A percentile compares a stretch with the other conserved stretches of the same genome.
These are phyloP conservation scores for Spizellomyces sp. DNA, from an alignment of 192 early-diverging fungal genomes.

Conservation along the genomic window DNA sequence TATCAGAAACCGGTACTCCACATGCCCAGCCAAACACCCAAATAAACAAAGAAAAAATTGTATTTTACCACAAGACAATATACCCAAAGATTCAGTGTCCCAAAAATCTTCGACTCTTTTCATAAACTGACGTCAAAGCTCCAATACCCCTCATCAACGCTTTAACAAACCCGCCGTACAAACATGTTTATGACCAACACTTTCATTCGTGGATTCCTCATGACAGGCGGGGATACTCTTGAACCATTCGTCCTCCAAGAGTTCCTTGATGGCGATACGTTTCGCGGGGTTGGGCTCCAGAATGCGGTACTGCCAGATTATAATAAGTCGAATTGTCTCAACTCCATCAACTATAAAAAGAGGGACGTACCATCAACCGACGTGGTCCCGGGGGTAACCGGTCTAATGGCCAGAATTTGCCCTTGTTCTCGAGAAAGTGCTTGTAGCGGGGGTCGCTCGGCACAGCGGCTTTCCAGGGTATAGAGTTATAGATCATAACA, in stretches of 20 bases:
- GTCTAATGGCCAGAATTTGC: constrained; percentile 74
- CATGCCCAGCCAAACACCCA: no score
- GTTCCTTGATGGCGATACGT: constrained; percentile 68
- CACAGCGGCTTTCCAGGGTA: constrained; percentile 54
- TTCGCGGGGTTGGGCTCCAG: constrained; percentile 76
- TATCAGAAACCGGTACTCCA: no score
- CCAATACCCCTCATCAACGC: no score
- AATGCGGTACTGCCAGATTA: constrained; percentile 54
- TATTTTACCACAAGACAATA: no score
- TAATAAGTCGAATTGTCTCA: not conserved
- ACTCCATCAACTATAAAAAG: no score
- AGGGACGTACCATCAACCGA: constrained; percentile 54
- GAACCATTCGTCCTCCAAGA: constrained; percentile 79
- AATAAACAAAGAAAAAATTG: no score
- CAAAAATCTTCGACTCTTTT: no score
- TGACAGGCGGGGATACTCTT: constrained; percentile 22
- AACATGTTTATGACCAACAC: no score
- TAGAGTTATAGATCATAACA: constrained; percentile 58
- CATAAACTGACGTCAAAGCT: no score
- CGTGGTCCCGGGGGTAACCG: constrained; percentile 66
- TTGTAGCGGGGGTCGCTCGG: constrained; percentile 50
- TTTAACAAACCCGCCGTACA: no score
- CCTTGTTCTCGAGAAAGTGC: constrained; percentile 46
- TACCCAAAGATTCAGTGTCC: no score
- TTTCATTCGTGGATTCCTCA: no score